Evolutionary conservation across 2,329 filamentous ascomycete species (phyloP).

Genomic region (Metarhizium sp.): DNA sequence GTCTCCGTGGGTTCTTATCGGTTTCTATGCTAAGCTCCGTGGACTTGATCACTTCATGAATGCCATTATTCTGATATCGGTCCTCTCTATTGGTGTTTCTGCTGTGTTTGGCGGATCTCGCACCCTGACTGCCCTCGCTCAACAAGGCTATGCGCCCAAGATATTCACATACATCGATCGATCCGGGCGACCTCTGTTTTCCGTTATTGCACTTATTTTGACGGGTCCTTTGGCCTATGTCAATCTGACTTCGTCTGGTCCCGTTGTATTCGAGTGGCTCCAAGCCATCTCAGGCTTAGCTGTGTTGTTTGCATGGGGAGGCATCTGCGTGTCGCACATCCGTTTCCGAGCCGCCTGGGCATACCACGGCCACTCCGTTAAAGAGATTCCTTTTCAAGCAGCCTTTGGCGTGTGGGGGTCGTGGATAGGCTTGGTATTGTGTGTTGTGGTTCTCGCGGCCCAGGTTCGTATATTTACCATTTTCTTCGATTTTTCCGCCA

Average conservation of each 20-base stretch:
- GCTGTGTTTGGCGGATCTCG: constrained; percentile 46
- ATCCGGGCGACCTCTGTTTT: constrained; percentile 39
- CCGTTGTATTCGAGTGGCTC: constrained; percentile 53
- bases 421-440: constrained; percentile 50
- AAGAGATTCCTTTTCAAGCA: constrained; percentile 57
- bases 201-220: constrained; percentile 34
- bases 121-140: constrained; percentile 44
- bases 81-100: constrained; percentile 45
- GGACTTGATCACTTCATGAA: constrained; percentile 45
- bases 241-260: constrained; percentile 34
- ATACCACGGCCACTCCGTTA: constrained; percentile 45
- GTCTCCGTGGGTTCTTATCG: constrained; percentile 44
- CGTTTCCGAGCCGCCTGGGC: constrained; percentile 57
- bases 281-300: constrained; percentile 53
- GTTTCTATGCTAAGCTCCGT: constrained; percentile 34
- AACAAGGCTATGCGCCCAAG: constrained; percentile 46
- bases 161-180: constrained; percentile 44
- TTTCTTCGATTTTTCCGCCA: neutral
- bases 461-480: constrained; percentile 22
- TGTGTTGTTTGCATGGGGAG: constrained; percentile 56
- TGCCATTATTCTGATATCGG: constrained; percentile 42
- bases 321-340: constrained; percentile 56
- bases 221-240: constrained; percentile 40
- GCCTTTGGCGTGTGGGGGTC: constrained; percentile 52
- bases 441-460: constrained; percentile 41